Base-by-base conservation (phyloP, 805 yeast species). In the Sugiyamaella marilandica region DNA sequence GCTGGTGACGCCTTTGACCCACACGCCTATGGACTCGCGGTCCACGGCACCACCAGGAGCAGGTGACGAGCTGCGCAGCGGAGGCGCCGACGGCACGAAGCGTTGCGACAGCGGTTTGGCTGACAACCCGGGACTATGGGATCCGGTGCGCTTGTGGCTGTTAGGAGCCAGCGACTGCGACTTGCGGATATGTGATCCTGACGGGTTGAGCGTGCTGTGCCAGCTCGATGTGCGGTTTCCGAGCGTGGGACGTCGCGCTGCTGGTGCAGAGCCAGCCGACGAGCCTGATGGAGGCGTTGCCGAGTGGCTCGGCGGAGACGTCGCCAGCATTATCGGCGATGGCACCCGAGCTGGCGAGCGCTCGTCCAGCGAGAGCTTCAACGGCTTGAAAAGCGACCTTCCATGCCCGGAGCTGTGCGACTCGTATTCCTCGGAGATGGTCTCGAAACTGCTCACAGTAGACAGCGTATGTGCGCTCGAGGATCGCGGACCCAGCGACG, bases 1-100 rank as follows among this genome's bases (percentile, higher is more conserved):
- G 24, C 59, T 41, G 0, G 62, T 55, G 18, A 59, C 65, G 2
- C 68, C 67, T 50, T 62, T 64, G 36, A 68, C 69, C 71, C 71
- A 68, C 24, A 68, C 69, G 2, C 72, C 71, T 16, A 64, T 60
- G 9, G 57, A 54, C 43, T 62, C 63, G 14, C 57, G 52, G 45
- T 60, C 62, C 5, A 52, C 50, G 7, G 39, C 33, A 5, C 26
- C 8, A 9, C 39, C 29, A 13, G 43, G 43, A 16, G 43, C 24
- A 10, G 44, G 41, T 2, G 51, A 29, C 5, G 46, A 24, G 5
- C 32, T 21, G 18, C 26, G 13, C 13, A 21, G 13, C 13, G 36
- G 19, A 26, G 51, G 11, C 13, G 21, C 34, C 13, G 51, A 37
- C 24, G 46, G 26, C 16, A 21, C 26, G 18, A 39, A 35, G 2